A percentile compares a stretch with the other conserved stretches of the same genome.
Conservation (phyloP, 2,329 filamentous ascomycete species). For the Sporothrix mexicana region DNA sequence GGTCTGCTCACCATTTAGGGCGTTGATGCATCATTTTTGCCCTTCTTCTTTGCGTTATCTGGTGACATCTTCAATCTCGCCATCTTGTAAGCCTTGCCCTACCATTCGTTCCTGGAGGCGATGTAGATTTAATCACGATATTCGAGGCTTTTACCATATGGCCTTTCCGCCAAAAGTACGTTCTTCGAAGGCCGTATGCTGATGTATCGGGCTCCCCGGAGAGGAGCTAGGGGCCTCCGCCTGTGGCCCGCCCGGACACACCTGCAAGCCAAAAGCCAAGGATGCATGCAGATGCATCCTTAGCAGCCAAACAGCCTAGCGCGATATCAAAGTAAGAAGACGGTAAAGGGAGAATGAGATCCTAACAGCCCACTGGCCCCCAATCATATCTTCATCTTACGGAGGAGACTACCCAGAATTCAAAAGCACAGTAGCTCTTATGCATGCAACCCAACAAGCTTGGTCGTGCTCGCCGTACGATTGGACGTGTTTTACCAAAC, state of each 20-base stretch:
- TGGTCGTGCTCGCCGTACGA: neutral
- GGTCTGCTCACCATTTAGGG: neutral
- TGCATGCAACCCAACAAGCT: conserved; percentile 10
- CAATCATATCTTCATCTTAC: no score
- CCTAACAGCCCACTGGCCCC: neutral
- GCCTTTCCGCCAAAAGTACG: neutral
- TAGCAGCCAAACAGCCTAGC: neutral
- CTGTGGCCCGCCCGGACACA: neutral
- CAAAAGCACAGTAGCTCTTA: neutral
- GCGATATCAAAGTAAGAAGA: neutral
- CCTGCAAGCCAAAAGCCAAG: neutral
- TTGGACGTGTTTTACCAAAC: neutral
- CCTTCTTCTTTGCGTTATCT: neutral
- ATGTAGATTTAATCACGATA: neutral
- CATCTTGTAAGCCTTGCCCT: neutral
- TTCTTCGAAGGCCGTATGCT: neutral
- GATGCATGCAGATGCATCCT: no score
- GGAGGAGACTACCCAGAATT: neutral
- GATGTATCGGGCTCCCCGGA: conserved; percentile 19
- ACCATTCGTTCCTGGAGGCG: neutral
- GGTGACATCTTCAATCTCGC: neutral
- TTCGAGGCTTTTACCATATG: neutral
- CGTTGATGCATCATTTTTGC: neutral
- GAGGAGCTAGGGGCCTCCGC: neutral
- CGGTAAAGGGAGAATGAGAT: neutral